Conservation (phyloP, 345 rosid species). For the Syzygium jambos region DNA sequence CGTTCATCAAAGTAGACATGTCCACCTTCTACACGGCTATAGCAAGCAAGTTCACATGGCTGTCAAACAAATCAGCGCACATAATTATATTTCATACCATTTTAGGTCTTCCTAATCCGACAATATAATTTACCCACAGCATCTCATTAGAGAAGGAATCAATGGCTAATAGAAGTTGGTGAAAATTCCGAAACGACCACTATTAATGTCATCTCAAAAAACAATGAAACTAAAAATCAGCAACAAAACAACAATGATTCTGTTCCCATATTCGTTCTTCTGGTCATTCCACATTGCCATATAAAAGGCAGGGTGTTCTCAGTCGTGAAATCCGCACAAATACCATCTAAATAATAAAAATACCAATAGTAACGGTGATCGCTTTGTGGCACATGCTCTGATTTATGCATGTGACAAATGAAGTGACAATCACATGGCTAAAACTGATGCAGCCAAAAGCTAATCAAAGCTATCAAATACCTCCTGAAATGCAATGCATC, state of each 20-base stretch:
- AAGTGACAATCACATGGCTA: background rate
- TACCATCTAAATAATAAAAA: background rate
- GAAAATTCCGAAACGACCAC: background rate
- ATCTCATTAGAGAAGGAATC: background rate
- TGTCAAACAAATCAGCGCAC: slow-evolving; percentile 14
- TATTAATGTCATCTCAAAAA: background rate
- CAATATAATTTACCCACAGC: background rate
- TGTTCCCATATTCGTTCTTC: background rate
- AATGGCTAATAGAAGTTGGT: background rate
- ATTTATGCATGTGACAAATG: background rate
- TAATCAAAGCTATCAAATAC: slow-evolving; percentile 14
- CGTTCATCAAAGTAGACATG: slow-evolving; percentile 73
- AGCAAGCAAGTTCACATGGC: slow-evolving; percentile 90
- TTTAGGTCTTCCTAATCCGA: background rate
- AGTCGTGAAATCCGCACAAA: background rate
- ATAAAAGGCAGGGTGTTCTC: background rate
- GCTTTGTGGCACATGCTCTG: background rate
- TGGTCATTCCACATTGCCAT: background rate
- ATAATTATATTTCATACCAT: background rate
- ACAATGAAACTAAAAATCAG: background rate
- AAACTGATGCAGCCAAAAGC: background rate
- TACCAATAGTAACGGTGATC: background rate
- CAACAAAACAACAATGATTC: background rate
- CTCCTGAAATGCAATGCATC: slow-evolving; percentile 77
- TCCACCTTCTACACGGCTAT: slow-evolving; percentile 86